These are phyloP conservation scores for Neurospora sp. DNA, from an alignment of 495 filamentous ascomycete genomes.

Conservation along the genomic window DNA sequence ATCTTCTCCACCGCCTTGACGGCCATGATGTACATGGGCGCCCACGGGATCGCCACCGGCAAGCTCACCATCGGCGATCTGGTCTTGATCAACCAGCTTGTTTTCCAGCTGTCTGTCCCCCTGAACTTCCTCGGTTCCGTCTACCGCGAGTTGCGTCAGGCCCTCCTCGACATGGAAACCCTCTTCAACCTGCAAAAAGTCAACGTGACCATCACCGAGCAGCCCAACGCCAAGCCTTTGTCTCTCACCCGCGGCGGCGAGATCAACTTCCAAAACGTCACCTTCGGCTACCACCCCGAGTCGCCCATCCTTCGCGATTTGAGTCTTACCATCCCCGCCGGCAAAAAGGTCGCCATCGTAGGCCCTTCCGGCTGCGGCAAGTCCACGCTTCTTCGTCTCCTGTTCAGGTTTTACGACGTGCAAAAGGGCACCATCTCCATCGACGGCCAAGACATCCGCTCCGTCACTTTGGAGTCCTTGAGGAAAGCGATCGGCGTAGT, in stretches of 20 bases:
- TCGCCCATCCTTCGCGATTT: conserved; percentile 81
- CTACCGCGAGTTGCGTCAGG: conserved; percentile 91
- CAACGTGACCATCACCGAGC: conserved; percentile 77
- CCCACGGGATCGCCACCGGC: conserved; percentile 75
- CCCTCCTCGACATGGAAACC: conserved; percentile 94
- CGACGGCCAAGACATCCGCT: conserved; percentile 84
- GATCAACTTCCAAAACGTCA: conserved; percentile 89
- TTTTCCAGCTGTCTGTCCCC: conserved; percentile 94
- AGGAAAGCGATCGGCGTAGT: conserved; percentile 87
- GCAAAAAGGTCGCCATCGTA: conserved; percentile 91
- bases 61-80: conserved; percentile 86
- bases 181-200: conserved; percentile 98
- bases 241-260: conserved; percentile 67
- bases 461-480: conserved; percentile 72
- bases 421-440: conserved; percentile 81
- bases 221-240: conserved; percentile 60
- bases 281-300: conserved; percentile 82
- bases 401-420: conserved; percentile 93
- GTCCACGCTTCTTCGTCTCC: conserved; percentile 78
- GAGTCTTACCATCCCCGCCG: conserved; percentile 81
- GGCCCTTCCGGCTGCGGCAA: conserved; percentile 95
- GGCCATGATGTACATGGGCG: conserved; percentile 96
- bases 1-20: conserved; percentile 94
- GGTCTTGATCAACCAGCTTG: conserved; percentile 97
- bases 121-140: conserved; percentile 94